Percentiles rank a stretch among this genome's conserved stretches.
These are phyloP conservation scores for Trypanosoma lewisi DNA, from an alignment of 208 protist genomes.

Conservation along the genomic window DNA sequence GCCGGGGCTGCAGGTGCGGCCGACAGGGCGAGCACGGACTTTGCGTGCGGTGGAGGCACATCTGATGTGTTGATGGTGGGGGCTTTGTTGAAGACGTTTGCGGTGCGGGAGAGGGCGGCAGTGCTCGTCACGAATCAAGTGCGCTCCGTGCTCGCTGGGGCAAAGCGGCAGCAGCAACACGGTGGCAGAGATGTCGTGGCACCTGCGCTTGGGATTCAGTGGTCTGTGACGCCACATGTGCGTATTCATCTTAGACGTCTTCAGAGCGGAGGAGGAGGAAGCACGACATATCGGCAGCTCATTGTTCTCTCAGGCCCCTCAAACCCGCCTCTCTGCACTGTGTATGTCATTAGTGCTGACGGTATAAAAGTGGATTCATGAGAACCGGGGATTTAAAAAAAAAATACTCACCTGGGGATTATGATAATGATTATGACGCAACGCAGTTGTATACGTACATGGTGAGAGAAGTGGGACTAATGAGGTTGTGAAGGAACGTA, in stretches of 20 bases:
- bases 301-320: constrained; percentile 38
- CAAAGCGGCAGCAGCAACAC: not conserved
- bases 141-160: constrained; percentile 9
- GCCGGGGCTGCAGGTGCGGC: constrained; percentile 33
- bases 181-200: constrained; percentile 17
- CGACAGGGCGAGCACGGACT: not conserved
- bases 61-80: constrained; percentile 28
- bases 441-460: too few relatives aligned
- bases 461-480: too few relatives aligned
- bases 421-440: constrained; percentile 10
- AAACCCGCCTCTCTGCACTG: constrained; percentile 30
- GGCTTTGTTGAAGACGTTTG: constrained; percentile 36
- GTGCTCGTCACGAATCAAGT: constrained; percentile 70
- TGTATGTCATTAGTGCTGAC: constrained; percentile 37
- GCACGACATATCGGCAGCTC: constrained; percentile 30
- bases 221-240: constrained; percentile 42
- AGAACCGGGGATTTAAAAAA: not conserved
- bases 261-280: not conserved
- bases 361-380: constrained; percentile 34
- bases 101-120: constrained; percentile 34
- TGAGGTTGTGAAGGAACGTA: too few relatives aligned
- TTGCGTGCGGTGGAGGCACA: not conserved
- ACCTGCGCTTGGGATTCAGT: constrained; percentile 56
- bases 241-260: constrained; percentile 42
- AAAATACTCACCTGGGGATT: too few relatives aligned